Evolutionary conservation across 495 filamentous ascomycete species (phyloP), one percentile per base, ranked within the genome.

Genomic region (Aspergillus mulundensis): DNA sequence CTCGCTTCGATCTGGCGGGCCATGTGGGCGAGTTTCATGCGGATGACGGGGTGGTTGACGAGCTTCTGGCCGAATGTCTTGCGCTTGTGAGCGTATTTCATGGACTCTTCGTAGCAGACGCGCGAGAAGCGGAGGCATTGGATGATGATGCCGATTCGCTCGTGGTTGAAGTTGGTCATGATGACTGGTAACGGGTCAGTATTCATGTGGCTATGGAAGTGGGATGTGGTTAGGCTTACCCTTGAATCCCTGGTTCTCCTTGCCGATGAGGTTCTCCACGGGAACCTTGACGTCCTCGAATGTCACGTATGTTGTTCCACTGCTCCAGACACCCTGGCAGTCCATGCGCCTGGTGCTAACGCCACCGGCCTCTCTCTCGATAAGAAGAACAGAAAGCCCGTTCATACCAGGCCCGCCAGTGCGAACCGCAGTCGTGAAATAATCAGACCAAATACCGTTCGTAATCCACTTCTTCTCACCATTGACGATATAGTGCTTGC

Each of bases 391-490:
- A 18, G 84, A 88, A 48, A 98, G 73, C 60, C 94, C 94, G 62
- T 89, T 89, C 93, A 96, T 97, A 38, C 94, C 94, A 69, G 68
- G 59, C 28, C 76, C 78, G 49, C 93, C 91, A 1, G 94, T 98
- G 54, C 94, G 89, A 32, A 98, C 94, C 40, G 94, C 94, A 32
- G 87, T 90, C 50, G 94, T 97, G 79, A 98, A 98, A 76, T 97
- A 98, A 69, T 98, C 94, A 54, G 79, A 82, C 88, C 89, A 97
- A 58, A 96, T 82, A 63, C 94, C 94, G 77, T 98, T 97, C 66
- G 93, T 97, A 72, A 98, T 98, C 94, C 94, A 97, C 74, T 98
- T 98, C 86, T 98, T 97, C 82, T 97, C 94, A 40, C 94, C 94
- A 68, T 97, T 98, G 72, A 98, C 94, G 57, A 98, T 97, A 72